These are phyloP conservation scores for Mediolabrus comicus DNA, from an alignment of 108 stramenopile genomes.

Conservation along the genomic window DNA sequence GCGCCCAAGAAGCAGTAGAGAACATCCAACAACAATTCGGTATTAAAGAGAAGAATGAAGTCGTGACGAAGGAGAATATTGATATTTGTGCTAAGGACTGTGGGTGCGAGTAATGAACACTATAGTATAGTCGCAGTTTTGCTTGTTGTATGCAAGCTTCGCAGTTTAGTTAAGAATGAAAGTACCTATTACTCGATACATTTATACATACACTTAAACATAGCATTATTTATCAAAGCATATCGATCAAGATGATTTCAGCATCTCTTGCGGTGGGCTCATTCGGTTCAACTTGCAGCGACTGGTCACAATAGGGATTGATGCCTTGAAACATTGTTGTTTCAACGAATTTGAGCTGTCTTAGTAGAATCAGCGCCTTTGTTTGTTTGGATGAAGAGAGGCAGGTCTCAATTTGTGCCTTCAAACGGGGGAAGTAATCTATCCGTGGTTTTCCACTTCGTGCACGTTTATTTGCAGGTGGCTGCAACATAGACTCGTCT, in stretches of 20 bases:
- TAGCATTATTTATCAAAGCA: constrained; percentile 61
- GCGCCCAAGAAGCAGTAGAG: constrained; percentile 8
- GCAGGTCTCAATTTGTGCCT: constrained; percentile 65
- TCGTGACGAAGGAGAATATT: constrained; percentile 1
- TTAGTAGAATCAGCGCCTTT: constrained; percentile 62
- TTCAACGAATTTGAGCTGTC: constrained; percentile 78
- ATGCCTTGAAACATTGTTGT: constrained; percentile 58
- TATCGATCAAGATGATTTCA: constrained; percentile 83
- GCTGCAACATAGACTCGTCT: constrained; percentile 49
- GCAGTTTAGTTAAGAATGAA: no score
- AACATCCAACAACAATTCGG: constrained; percentile 4
- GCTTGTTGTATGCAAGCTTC: no score
- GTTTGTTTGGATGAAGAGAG: constrained; percentile 54
- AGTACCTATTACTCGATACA: no score
- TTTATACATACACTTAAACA: no score
- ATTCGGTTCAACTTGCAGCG: constrained; percentile 18
- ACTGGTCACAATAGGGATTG: constrained; percentile 55
- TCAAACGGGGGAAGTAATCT: constrained; percentile 71
- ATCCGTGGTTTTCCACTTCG: constrained; percentile 70
- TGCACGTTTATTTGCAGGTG: constrained; percentile 67
- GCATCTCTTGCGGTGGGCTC: constrained; percentile 61
- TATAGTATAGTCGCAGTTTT: no score
- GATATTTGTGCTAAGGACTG: background rate
- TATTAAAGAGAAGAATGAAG: background rate
- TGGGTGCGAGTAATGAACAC: background rate